Evolutionary conservation across 495 filamentous ascomycete genomes (phyloP).

Genomic region (Xylaria palmicola): DNA sequence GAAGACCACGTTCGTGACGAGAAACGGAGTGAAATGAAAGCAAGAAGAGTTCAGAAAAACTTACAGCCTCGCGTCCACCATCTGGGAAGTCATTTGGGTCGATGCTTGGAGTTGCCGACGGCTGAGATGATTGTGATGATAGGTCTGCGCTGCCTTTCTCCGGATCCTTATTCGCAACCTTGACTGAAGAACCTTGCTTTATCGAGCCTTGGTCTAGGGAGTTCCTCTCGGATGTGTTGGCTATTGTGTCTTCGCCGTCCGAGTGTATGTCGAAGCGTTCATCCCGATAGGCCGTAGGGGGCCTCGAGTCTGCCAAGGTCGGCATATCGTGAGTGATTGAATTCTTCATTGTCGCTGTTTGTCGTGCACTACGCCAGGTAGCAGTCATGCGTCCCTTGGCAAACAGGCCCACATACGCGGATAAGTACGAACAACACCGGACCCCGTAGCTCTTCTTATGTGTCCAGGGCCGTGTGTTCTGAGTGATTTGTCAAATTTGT

Average conservation of each 20-base stretch:
- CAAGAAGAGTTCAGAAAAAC: background rate
- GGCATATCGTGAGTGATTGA: background rate
- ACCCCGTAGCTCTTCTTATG: background rate
- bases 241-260: conserved; percentile 8
- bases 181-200: conserved; percentile 30
- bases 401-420: background rate
- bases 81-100: conserved; percentile 56
- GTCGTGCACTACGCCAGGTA: too few relatives aligned
- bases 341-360: background rate
- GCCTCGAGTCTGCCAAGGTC: conserved; percentile 8
- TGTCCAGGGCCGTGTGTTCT: background rate
- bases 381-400: background rate
- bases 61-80: conserved; percentile 58
- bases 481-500: background rate
- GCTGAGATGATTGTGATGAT: conserved; percentile 9
- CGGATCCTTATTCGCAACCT: conserved; percentile 22
- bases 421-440: background rate
- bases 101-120: conserved; percentile 33
- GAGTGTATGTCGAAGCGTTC: conserved; percentile 1
- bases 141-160: conserved; percentile 34
- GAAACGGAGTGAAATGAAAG: background rate
- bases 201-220: conserved; percentile 19
- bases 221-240: conserved; percentile 1
- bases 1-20: background rate
- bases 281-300: conserved; percentile 19